phyloP scores from a whole-genome alignment of 2,329 filamentous ascomycete species.

The Aurifilum marmelostoma region DNA sequence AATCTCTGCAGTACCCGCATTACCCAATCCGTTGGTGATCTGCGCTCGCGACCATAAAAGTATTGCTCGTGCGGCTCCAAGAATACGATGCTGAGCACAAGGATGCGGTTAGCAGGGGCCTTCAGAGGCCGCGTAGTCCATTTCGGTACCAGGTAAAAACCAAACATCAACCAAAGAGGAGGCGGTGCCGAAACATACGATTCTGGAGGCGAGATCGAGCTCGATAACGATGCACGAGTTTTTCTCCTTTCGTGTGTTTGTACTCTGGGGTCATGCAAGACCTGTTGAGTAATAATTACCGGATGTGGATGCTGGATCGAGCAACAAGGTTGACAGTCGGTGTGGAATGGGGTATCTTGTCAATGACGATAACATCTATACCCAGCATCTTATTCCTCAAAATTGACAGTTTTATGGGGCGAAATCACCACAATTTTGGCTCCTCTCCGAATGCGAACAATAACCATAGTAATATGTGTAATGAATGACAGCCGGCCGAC shows the following conservation, averaged over 20 bases:
- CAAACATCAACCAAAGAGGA: background rate
- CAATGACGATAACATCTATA: background rate
- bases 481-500: no score
- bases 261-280: background rate
- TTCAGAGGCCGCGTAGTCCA: background rate
- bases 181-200: background rate
- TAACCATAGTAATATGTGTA: background rate
- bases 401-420: background rate
- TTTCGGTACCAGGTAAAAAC: background rate
- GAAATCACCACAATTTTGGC: background rate
- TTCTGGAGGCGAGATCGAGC: background rate
- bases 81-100: slow-evolving; percentile 1
- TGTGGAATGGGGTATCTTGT: background rate
- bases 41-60: background rate
- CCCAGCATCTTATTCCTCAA: background rate
- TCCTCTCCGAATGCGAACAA: background rate
- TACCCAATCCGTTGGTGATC: background rate
- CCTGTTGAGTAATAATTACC: background rate
- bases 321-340: background rate
- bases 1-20: background rate
- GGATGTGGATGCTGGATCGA: background rate
- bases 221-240: background rate
- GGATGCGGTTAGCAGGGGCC: background rate
- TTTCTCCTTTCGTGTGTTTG: background rate
- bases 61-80: background rate